phyloP scores from a whole-genome alignment of 352 stramenopile species.

The Salisapilia sapeloensis region DNA sequence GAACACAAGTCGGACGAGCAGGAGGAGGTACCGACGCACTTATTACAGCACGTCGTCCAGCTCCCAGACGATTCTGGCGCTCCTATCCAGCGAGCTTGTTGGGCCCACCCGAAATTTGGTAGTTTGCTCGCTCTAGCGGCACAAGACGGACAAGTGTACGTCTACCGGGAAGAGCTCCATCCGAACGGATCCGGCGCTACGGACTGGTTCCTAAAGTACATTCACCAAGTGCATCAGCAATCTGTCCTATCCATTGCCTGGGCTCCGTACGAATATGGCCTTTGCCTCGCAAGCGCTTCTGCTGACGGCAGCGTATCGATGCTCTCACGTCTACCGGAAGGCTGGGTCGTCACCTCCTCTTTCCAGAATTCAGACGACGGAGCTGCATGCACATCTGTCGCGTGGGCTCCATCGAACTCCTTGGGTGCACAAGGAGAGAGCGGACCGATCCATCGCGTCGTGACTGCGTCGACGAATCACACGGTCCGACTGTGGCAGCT shows the following conservation, averaged over 20 bases:
- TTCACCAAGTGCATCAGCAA: constrained; percentile 53
- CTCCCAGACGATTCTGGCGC: constrained; percentile 45
- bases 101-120: constrained; percentile 76
- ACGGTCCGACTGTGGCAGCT: constrained; percentile 45
- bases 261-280: constrained; percentile 75
- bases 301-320: constrained; percentile 75
- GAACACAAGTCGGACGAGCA: background rate
- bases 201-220: constrained; percentile 59
- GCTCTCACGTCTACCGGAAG: constrained; percentile 61
- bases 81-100: constrained; percentile 61
- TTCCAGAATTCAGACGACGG: constrained; percentile 62
- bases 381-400: constrained; percentile 58
- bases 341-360: constrained; percentile 62
- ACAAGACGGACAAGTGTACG: constrained; percentile 70
- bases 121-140: constrained; percentile 58
- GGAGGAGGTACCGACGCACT: constrained; percentile 4
- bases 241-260: constrained; percentile 69
- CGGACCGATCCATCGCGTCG: constrained; percentile 52
- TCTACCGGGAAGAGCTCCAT: constrained; percentile 69
- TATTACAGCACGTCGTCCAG: constrained; percentile 46
- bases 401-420: constrained; percentile 78
- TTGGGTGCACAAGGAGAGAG: constrained; percentile 48
- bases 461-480: constrained; percentile 52
- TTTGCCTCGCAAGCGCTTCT: constrained; percentile 61
- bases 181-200: constrained; percentile 32